Evolutionary conservation across 805 yeast genomes (phyloP), one percentile per base, ranked within the genome.

Genomic region (Wickerhamomyces bisporus): DNA sequence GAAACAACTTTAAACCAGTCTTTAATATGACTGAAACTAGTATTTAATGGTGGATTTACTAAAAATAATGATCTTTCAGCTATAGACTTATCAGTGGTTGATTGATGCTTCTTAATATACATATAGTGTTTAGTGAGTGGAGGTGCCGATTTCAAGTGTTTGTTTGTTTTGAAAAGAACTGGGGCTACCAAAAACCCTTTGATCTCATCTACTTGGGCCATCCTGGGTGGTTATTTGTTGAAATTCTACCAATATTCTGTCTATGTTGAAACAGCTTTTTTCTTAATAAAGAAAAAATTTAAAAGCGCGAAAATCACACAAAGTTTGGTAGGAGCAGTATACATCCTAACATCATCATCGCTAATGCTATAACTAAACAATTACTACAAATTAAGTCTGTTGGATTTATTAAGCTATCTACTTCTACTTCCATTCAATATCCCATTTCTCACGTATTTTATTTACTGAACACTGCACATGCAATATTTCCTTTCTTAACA

Each of bases 21-120:
- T 52, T 77, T 81, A 34, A 87, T 54, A 26, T 65, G 64, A 30
- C 70, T 66, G 13, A 75, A 52, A 18, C 70, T 67, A 6, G 87
- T 70, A 40, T 73, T 70, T 17, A 81, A 62, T 2, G 97, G 96
- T 29, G 87, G 62, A 55, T 89, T 88, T 41, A 83, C 77, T 6
- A 82, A 57, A 61, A 89, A 89, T n/a, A 89, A 58, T 21, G 84
- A 71, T 36, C 84, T 66, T 36, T 73, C 71, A 16, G 70, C 59
- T 25, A 71, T 71, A 3, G 65, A 60, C 25, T 64, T 66, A 36
- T 65, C 64, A 4, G 60, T 54, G 31, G 69, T 61, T 18, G 72
- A 62, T 18, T 62, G 60, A 54, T 85, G 94, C 52, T 79, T 84
- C 58, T 82, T 83, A 49, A 75, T 61, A 51, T 70, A 84, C 47